Evolutionary conservation across 2,329 filamentous ascomycete genomes (phyloP), one percentile per base, ranked within the genome.

Genomic region (Botrytis pseudocinerea): DNA sequence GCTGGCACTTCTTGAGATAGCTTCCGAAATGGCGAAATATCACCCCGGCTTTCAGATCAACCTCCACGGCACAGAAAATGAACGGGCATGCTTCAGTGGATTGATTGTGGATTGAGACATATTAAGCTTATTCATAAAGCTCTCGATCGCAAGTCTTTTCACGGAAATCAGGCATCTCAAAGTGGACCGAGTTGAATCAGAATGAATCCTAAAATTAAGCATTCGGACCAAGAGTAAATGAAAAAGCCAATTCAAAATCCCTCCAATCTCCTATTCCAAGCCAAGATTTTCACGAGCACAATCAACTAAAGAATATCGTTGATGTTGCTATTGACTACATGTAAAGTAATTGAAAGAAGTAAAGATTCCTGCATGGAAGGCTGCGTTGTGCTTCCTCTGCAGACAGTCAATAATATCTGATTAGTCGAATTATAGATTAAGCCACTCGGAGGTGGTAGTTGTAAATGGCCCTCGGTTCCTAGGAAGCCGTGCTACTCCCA

Each of bases 381-480:
- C 77, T 80, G 78, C 77, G 78, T 74, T 74, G 77, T 74, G 75
- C 77, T 78, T 80, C 78, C 73, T 75, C 74, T 76, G 77, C 77
- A 76, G 42, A 69, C 14, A 20, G 42, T 22, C n/a, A 40, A 69
- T 44, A 20, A 60, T 40, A 42, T 72, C 54, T 72, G 71, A 72
- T 72, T 72, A 69, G 71, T 69, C 64, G 54, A 72, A 69, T 60
- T 32, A 62, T 61, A 72, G 32, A 62, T 72, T 69, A 62, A 61
- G 28, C 32, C 42, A 61, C 57, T 60, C 70, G 69, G 73, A 64
- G 74, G 63, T 73, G 70, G 70, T 63, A 71, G 70, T 75, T 74
- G 66, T 69, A 73, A 66, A 60, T 73, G 73, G 66, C 66, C 73
- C 70, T 74, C 73, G 73, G 73, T 60, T 66, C 66, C 66, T 61